A percentile compares a stretch with the other conserved stretches of the same genome.
Conservation (phyloP, 108 stramenopile genomes). For the Skeletonema costatum region DNA sequence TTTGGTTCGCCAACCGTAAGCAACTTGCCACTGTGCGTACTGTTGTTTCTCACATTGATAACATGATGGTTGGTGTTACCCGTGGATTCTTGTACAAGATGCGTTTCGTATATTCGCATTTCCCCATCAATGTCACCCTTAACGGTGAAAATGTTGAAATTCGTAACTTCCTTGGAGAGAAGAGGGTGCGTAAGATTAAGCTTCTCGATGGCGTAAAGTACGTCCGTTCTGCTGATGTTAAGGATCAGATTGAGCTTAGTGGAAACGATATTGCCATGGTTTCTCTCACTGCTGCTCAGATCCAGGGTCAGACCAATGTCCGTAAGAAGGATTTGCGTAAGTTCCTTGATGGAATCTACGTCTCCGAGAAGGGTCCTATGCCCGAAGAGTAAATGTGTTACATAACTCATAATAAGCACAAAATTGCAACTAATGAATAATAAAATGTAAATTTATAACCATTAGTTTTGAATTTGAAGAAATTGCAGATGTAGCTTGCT, state of each 20-base stretch:
- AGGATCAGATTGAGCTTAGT: slow-evolving; percentile 97
- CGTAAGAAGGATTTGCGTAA: slow-evolving; percentile 99
- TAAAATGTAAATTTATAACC: neutral
- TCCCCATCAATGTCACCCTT: slow-evolving; percentile 98
- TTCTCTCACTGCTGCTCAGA: slow-evolving; percentile 93
- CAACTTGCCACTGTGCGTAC: slow-evolving; percentile 97
- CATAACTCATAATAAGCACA: slow-evolving; percentile 31
- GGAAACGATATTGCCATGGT: slow-evolving; percentile 98
- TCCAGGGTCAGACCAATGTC: slow-evolving; percentile 96
- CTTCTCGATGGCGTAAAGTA: slow-evolving; percentile 93
- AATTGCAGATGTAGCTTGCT: too few relatives aligned
- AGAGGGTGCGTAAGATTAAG: slow-evolving; percentile 91
- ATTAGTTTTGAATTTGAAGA: neutral
- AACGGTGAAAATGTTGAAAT: slow-evolving; percentile 91
- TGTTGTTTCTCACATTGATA: slow-evolving; percentile 98
- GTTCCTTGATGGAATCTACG: slow-evolving; percentile 99
- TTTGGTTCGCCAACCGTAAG: slow-evolving; percentile 98
- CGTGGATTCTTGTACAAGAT: slow-evolving; percentile 99
- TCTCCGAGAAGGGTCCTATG: slow-evolving; percentile 94
- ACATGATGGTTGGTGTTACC: slow-evolving; percentile 99
- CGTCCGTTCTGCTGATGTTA: slow-evolving; percentile 91
- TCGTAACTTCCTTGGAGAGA: slow-evolving; percentile 99
- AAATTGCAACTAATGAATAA: slow-evolving; percentile 5
- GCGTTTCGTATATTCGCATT: slow-evolving; percentile 99
- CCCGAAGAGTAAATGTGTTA: slow-evolving; percentile 47